Evolutionary conservation across 2,329 filamentous ascomycete species (phyloP), one percentile per base, ranked within the genome.

Genomic region (Exophiala viscosa): DNA sequence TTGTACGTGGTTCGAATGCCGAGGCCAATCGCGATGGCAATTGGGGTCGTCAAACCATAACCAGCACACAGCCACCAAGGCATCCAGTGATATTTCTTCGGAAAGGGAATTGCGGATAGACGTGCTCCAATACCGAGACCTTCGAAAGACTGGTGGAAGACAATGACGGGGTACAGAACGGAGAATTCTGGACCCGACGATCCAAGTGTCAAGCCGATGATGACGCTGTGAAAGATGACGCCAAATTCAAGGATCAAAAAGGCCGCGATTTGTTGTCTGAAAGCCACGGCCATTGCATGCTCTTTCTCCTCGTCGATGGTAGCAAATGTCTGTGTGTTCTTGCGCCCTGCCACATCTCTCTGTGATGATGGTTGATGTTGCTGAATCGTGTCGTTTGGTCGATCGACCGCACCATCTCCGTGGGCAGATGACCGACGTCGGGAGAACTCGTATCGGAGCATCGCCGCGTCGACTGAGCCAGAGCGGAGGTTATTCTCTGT

Each of bases 101-200:
- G 35, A 61, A 79, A 81, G 0, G 75, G 77, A 18, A 84, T 81
- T 15, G 76, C 73, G 3, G 78, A 79, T 65, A 85, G 76, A 43
- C 82, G 73, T 0, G 81, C 79, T 11, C 82, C 82, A 35, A 85
- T 79, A 66, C 81, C 82, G 0, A 85, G 74, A 45, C 82, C 81
- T 60, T 85, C 82, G 52, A 84, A 85, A 10, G 78, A 76, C 62
- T 85, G 82, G 60, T 85, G 82, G 69, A 85, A 84, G 50, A 83
- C 76, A 1, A 85, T 71, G 38, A 84, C 81, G 2, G 78, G 76
- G 63, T 83, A 82, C 1, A 84, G 71, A 0, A 79, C 77, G 23
- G 70, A 66, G 67, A 84, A 84, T 42, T 83, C 80, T 0, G 74
- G 66, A 17, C 79, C 76, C 0, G 77, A 74, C n/a, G 82, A 79